Evolutionary conservation across 805 yeast genomes (phyloP).

Genomic region (Saccharomycopsis selenospora): DNA sequence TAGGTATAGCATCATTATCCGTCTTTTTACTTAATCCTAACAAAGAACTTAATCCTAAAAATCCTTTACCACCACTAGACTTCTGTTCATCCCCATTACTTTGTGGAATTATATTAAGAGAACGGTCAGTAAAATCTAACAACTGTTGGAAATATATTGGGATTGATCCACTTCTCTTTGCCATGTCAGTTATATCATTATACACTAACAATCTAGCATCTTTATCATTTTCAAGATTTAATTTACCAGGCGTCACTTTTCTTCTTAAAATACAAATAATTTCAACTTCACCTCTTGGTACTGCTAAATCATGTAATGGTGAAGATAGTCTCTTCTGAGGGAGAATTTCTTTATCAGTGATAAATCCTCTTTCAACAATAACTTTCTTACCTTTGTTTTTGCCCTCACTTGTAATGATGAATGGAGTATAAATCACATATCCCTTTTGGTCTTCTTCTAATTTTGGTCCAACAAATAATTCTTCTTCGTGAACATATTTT

Average conservation of each 20-base stretch:
- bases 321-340: conserved; percentile 41
- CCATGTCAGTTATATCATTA: conserved; percentile 79
- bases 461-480: conserved; percentile 89
- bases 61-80: neutral
- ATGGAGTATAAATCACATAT: conserved; percentile 74
- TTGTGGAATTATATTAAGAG: conserved; percentile 36
- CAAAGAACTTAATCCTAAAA: neutral
- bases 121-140: conserved; percentile 55
- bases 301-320: conserved; percentile 55
- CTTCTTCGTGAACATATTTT: conserved; percentile 73
- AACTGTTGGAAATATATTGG: conserved; percentile 75
- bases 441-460: conserved; percentile 67
- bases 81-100: conserved; percentile 11
- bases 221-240: conserved; percentile 63
- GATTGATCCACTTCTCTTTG: conserved; percentile 52
- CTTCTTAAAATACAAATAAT: conserved; percentile 68
- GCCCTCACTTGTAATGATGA: conserved; percentile 39
- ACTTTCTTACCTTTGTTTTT: conserved; percentile 69
- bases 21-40: neutral
- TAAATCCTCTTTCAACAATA: conserved; percentile 89
- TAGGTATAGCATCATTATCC: neutral
- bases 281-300: conserved; percentile 66
- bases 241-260: conserved; percentile 53
- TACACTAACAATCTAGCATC: conserved; percentile 67
- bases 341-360: conserved; percentile 55